Evolutionary conservation across 192 early-diverging fungal genomes (phyloP).

Genomic region (Funneliformis geosporum): DNA sequence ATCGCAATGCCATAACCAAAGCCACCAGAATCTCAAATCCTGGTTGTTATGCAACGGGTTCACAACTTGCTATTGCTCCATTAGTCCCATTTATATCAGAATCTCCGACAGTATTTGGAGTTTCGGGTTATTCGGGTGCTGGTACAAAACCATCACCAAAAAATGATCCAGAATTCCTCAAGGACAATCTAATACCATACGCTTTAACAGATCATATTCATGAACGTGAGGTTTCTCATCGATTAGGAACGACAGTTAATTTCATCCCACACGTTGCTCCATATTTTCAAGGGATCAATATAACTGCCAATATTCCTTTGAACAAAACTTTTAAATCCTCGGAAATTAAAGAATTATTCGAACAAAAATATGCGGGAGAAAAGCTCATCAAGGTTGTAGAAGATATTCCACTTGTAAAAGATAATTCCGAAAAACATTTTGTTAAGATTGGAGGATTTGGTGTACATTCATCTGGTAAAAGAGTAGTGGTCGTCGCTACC

Average conservation of each 20-base stretch:
- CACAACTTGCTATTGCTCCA: slow-evolving; percentile 88
- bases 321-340: slow-evolving; percentile 66
- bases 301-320: slow-evolving; percentile 90
- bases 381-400: slow-evolving; percentile 78
- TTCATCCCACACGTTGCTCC: slow-evolving; percentile 91
- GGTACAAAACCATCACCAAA: slow-evolving; percentile 96
- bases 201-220: slow-evolving; percentile 94
- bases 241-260: slow-evolving; percentile 64
- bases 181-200: slow-evolving; percentile 92
- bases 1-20: slow-evolving; percentile 62
- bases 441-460: slow-evolving; percentile 93
- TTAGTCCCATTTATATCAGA: slow-evolving; percentile 68
- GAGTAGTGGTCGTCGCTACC: slow-evolving; percentile 88
- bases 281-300: slow-evolving; percentile 91
- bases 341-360: slow-evolving; percentile 73
- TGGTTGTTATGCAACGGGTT: slow-evolving; percentile 98
- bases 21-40: slow-evolving; percentile 89
- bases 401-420: slow-evolving; percentile 80
- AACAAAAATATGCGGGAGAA: slow-evolving; percentile 74
- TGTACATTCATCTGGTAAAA: slow-evolving; percentile 72
- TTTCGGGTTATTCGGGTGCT: slow-evolving; percentile 98
- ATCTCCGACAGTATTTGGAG: slow-evolving; percentile 85
- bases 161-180: slow-evolving; percentile 86
- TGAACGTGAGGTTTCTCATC: slow-evolving; percentile 87
- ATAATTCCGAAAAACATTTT: slow-evolving; percentile 88